A percentile compares a stretch with the other conserved stretches of the same genome.
phyloP scores from a whole-genome alignment of 371 early-diverging fungal species.

The Mortierella sp. region DNA sequence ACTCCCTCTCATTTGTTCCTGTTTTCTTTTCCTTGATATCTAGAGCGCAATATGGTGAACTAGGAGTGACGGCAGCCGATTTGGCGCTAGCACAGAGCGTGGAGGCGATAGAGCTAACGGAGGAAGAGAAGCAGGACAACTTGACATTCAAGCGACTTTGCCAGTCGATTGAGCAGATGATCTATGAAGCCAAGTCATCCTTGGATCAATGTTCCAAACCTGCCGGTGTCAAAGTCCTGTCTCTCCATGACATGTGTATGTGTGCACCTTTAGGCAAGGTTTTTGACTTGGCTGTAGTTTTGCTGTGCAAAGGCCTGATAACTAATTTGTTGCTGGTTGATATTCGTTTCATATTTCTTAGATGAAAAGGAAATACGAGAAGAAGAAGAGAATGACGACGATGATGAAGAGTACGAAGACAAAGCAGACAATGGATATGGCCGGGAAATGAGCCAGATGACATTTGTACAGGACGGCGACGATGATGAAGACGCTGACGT shows the following conservation, averaged over 20 bases:
- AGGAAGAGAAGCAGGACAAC: constrained; percentile 45
- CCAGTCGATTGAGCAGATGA: constrained; percentile 43
- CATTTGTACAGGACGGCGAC: neutral
- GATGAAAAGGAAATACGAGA: constrained; percentile 37
- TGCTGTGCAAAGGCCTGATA: neutral
- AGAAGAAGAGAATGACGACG: constrained; percentile 18
- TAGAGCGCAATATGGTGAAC: constrained; percentile 34
- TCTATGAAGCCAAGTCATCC: constrained; percentile 44
- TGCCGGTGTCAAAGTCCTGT: constrained; percentile 50
- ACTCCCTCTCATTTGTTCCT: neutral
- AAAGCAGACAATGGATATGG: neutral
- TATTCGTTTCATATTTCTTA: neutral
- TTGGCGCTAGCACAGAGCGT: constrained; percentile 44
- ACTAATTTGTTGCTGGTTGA: neutral
- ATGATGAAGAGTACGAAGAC: constrained; percentile 7
- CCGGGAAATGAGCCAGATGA: constrained; percentile 1
- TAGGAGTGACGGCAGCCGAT: constrained; percentile 32
- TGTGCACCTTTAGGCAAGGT: neutral
- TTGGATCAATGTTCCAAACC: constrained; percentile 45
- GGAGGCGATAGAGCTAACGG: constrained; percentile 47
- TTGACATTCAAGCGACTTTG: constrained; percentile 51
- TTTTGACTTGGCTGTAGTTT: neutral
- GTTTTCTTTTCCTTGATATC: neutral
- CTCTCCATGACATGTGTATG: constrained; percentile 55
- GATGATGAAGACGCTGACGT: neutral